These are phyloP conservation scores for Phyllosticta capitalensis DNA, from an alignment of 2,329 filamentous ascomycete genomes.

Conservation along the genomic window DNA sequence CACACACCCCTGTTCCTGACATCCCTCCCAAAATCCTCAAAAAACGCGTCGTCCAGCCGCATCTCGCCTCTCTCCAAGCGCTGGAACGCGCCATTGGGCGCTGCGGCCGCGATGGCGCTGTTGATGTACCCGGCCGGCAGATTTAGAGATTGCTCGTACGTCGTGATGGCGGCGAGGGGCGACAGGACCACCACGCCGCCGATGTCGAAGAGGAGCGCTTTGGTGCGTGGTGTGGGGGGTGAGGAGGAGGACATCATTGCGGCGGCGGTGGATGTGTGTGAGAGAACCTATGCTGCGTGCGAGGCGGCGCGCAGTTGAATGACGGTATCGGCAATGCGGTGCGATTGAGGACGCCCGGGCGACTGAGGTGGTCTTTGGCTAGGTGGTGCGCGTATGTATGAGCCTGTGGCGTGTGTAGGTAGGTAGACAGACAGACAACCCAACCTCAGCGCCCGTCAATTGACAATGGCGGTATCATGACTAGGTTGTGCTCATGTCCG, in stretches of 20 bases:
- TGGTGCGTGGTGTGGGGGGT: neutral
- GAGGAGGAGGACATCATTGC: neutral
- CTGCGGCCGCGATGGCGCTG: constrained; percentile 70
- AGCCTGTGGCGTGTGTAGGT: too few species aligned
- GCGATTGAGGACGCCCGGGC: too few species aligned
- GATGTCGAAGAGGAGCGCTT: constrained; percentile 71
- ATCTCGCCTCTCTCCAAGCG: constrained; percentile 77
- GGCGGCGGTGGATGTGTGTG: neutral
- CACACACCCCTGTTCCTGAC: constrained; percentile 59
- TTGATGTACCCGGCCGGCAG: constrained; percentile 90
- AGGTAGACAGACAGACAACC: too few species aligned
- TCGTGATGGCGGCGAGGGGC: constrained; percentile 84
- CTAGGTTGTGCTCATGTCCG: neutral
- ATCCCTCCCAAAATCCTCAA: constrained; percentile 64
- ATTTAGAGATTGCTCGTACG: constrained; percentile 68
- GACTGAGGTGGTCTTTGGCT: too few species aligned
- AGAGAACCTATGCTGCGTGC: too few species aligned
- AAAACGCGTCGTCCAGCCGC: constrained; percentile 64
- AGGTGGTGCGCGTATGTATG: too few species aligned
- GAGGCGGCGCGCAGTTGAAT: too few species aligned
- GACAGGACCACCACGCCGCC: constrained; percentile 89
- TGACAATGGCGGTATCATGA: too few species aligned
- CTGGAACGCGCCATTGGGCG: constrained; percentile 79
- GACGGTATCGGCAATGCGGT: neutral
- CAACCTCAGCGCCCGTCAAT: too few species aligned